phyloP scores from a whole-genome alignment of 2,329 filamentous ascomycete species.

The Cercospora sesami region DNA sequence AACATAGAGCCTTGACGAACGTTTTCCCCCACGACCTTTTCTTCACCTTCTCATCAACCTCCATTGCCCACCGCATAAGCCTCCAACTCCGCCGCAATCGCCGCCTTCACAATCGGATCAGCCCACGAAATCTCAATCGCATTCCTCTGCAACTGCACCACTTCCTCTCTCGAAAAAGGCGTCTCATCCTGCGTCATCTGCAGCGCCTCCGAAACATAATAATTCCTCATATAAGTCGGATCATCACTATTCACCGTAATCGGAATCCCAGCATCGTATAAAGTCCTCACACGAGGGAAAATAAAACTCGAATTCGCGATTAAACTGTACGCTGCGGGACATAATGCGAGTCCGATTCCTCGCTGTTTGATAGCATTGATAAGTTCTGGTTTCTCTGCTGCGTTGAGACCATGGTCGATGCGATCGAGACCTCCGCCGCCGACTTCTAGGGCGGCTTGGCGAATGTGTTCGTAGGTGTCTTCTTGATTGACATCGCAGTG shows the following conservation, averaged over 20 bases:
- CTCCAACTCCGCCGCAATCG: constrained; percentile 15
- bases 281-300: constrained; percentile 48
- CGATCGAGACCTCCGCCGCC: constrained; percentile 41
- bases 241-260: constrained; percentile 54
- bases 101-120: constrained; percentile 41
- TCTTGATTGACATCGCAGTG: constrained; percentile 56
- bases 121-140: constrained; percentile 54
- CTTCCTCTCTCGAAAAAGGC: constrained; percentile 44
- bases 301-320: constrained; percentile 45
- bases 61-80: background rate
- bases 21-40: no score
- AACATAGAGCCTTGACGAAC: background rate
- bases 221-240: constrained; percentile 53
- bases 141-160: constrained; percentile 46
- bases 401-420: constrained; percentile 49
- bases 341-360: constrained; percentile 45
- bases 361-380: constrained; percentile 38
- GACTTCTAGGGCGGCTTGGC: constrained; percentile 38
- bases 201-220: constrained; percentile 53
- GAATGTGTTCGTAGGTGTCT: constrained; percentile 49
- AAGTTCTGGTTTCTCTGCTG: constrained; percentile 39
- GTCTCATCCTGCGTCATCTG: constrained; percentile 48
- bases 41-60: background rate
- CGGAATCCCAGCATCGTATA: constrained; percentile 49
- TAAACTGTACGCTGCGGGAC: constrained; percentile 45